phyloP scores from a whole-genome alignment of 805 yeast genomes.

The Yamadazyma nakazawae region DNA sequence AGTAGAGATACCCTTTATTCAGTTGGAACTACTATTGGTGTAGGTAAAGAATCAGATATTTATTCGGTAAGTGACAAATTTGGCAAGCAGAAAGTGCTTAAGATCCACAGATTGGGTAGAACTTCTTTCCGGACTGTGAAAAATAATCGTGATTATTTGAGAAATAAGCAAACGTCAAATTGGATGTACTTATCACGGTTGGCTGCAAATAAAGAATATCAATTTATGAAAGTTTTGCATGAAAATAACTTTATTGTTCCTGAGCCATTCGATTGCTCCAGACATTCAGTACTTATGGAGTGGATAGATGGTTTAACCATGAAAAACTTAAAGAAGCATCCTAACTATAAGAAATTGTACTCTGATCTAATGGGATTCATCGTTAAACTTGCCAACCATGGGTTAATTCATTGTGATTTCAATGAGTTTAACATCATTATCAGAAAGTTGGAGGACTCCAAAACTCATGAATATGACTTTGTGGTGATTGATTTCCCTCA shows the following conservation, averaged over 20 bases:
- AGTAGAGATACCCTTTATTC: conserved; percentile 71
- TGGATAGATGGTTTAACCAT: conserved; percentile 85
- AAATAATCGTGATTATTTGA: conserved; percentile 88
- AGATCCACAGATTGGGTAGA: conserved; percentile 91
- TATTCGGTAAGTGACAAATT: conserved; percentile 70
- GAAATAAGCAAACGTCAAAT: conserved; percentile 65
- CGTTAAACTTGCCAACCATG: conserved; percentile 78
- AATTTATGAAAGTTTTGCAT: conserved; percentile 76
- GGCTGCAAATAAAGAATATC: conserved; percentile 91
- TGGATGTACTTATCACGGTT: conserved; percentile 92
- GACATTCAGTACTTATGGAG: conserved; percentile 94
- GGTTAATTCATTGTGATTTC: conserved; percentile 95
- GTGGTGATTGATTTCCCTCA: conserved; percentile 98
- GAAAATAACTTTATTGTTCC: conserved; percentile 84
- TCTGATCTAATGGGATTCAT: conserved; percentile 84
- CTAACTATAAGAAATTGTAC: conserved; percentile 67
- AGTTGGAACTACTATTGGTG: conserved; percentile 86
- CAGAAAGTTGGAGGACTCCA: conserved; percentile 53
- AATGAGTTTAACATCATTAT: conserved; percentile 95
- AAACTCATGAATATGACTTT: conserved; percentile 58
- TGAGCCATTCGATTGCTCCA: conserved; percentile 78
- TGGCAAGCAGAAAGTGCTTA: conserved; percentile 68
- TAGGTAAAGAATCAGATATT: conserved; percentile 97
- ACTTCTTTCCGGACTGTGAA: conserved; percentile 90
- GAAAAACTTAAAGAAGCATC: conserved; percentile 75